Conservation (phyloP, 768 basidiomycete genomes). For the Strobilomyces confusus region DNA sequence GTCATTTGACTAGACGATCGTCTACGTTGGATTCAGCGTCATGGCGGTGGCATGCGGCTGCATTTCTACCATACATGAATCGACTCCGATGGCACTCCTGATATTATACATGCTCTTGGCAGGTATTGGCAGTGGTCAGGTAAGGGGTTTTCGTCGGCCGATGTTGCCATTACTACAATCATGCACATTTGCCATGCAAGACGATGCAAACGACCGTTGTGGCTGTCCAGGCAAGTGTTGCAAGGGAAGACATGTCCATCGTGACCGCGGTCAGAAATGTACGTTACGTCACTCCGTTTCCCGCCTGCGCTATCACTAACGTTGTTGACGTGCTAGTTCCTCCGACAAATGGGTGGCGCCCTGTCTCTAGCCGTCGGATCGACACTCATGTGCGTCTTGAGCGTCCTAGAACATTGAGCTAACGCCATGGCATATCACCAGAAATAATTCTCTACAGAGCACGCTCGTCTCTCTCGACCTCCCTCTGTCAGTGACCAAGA, state of each 20-base stretch:
- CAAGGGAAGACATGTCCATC: neutral
- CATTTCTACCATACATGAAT: neutral
- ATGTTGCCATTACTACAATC: too few relatives aligned
- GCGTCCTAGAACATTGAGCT: neutral
- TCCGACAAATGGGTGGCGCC: neutral
- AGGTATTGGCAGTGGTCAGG: neutral
- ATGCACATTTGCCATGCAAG: neutral
- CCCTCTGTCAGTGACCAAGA: neutral
- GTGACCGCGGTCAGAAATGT: neutral
- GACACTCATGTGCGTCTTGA: too few relatives aligned
- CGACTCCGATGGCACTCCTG: neutral
- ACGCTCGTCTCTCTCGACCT: neutral
- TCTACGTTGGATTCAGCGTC: neutral
- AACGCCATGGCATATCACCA: neutral
- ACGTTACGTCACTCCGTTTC: neutral
- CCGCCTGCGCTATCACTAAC: neutral
- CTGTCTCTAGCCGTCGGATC: slow-evolving; percentile 1
- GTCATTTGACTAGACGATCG: neutral
- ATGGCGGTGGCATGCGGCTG: neutral
- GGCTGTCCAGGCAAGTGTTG: neutral
- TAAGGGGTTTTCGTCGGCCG: neutral
- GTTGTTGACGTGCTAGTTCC: neutral
- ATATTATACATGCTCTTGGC: neutral
- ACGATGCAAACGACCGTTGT: neutral
- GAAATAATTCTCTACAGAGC: neutral